Evolutionary conservation across 768 basidiomycete genomes (phyloP).

Genomic region (Mycena amicta): DNA sequence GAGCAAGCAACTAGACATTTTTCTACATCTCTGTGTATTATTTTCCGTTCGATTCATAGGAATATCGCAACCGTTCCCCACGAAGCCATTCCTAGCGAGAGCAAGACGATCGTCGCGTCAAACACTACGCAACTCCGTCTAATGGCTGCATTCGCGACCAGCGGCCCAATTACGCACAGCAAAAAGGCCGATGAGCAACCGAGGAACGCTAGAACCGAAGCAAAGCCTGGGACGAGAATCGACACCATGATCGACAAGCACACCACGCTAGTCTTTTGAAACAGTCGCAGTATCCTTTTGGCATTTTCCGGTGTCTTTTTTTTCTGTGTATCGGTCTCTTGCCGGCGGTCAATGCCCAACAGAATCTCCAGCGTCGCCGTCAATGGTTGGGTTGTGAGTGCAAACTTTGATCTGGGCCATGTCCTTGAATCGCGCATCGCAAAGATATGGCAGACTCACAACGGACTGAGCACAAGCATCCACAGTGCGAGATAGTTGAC

Average conservation of each 20-base stretch:
- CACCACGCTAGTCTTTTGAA: conserved; percentile 64
- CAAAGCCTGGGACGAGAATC: conserved; percentile 78
- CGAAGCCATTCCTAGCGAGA: conserved; percentile 65
- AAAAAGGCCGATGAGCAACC: conserved; percentile 86
- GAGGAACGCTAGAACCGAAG: conserved; percentile 84
- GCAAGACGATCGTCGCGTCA: conserved; percentile 57
- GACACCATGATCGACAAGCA: conserved; percentile 67
- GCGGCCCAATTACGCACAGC: conserved; percentile 76
- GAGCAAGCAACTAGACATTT: conserved; percentile 34
- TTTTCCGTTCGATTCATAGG: conserved; percentile 32
- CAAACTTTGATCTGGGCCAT: conserved; percentile 75
- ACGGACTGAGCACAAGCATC: conserved; percentile 80
- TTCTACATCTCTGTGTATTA: conserved; percentile 9
- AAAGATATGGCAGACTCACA: conserved; percentile 48
- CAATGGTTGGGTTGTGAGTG: conserved; percentile 82
- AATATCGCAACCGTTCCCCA: conserved; percentile 80
- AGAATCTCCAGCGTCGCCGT: conserved; percentile 81
- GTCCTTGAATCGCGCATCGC: not conserved
- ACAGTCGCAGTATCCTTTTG: conserved; percentile 44
- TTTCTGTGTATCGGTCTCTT: conserved; percentile 26
- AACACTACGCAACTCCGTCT: conserved; percentile 47
- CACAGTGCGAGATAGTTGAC: conserved; percentile 80
- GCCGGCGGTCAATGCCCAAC: conserved; percentile 67
- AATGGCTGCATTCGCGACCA: conserved; percentile 69
- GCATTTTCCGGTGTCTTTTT: too few relatives aligned